phyloP scores from a whole-genome alignment of 352 stramenopile genomes.

The Pythium volutum region DNA sequence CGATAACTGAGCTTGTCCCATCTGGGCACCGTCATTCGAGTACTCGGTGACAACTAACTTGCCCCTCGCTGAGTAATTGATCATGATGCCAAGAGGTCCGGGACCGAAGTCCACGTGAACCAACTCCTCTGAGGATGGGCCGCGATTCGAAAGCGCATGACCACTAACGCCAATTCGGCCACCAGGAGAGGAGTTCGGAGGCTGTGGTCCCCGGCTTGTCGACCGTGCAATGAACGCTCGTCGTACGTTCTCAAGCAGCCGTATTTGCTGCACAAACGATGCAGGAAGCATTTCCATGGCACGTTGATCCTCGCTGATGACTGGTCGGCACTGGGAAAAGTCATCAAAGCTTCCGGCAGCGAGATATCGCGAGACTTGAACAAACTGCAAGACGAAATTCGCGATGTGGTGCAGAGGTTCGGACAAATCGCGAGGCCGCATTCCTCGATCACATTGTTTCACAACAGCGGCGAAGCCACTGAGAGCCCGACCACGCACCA shows the following conservation, averaged over 20 bases:
- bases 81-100: conserved; percentile 77
- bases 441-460: conserved; percentile 51
- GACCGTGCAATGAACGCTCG: conserved; percentile 23
- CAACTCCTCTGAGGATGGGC: conserved; percentile 29
- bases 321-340: conserved; percentile 47
- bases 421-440: conserved; percentile 53
- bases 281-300: conserved; percentile 51
- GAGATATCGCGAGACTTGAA: conserved; percentile 60
- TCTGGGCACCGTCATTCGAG: conserved; percentile 58
- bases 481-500: conserved; percentile 50
- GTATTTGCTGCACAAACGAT: conserved; percentile 74
- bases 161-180: not conserved
- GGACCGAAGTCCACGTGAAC: conserved; percentile 65
- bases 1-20: conserved; percentile 70
- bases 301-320: conserved; percentile 35
- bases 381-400: conserved; percentile 78
- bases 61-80: conserved; percentile 73
- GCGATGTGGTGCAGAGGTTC: conserved; percentile 63
- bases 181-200: not conserved
- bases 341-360: conserved; percentile 58
- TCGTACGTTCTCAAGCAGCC: conserved; percentile 61
- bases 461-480: conserved; percentile 55
- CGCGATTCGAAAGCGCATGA: not conserved
- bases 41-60: conserved; percentile 83
- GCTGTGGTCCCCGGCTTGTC: not conserved